These are phyloP conservation scores for Pulveroboletus sp. DNA, from an alignment of 768 basidiomycete species.

Conservation along the genomic window DNA sequence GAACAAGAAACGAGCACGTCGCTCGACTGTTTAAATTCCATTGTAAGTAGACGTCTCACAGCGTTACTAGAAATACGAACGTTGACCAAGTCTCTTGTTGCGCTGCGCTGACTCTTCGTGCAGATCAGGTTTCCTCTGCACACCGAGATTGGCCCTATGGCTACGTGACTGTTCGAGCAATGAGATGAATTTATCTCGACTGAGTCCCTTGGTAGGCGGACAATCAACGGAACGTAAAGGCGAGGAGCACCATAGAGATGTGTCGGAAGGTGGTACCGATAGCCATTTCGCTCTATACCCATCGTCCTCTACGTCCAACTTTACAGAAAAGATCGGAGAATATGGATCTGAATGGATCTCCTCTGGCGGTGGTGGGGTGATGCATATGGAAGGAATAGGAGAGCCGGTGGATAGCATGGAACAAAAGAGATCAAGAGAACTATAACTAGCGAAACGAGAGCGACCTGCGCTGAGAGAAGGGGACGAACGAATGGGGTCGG, in stretches of 20 bases:
- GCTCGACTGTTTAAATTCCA: constrained; percentile 46
- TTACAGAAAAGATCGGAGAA: constrained; percentile 51
- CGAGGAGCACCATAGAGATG: constrained; percentile 38
- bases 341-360: constrained; percentile 48
- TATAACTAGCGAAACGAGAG: constrained; percentile 21
- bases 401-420: constrained; percentile 39
- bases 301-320: constrained; percentile 39
- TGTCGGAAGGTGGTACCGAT: constrained; percentile 41
- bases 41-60: constrained; percentile 1
- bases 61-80: constrained; percentile 37
- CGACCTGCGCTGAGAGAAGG: constrained; percentile 50
- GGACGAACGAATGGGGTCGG: constrained; percentile 23
- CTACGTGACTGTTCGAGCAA: constrained; percentile 60
- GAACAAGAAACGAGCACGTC: constrained; percentile 70
- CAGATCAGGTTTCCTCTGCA: constrained; percentile 52
- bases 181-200: constrained; percentile 57
- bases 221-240: constrained; percentile 45
- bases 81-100: constrained; percentile 67
- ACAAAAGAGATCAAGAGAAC: constrained; percentile 18
- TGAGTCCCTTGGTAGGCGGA: constrained; percentile 47
- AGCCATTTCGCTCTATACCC: constrained; percentile 54
- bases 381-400: constrained; percentile 61
- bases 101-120: constrained; percentile 73
- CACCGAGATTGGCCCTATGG: constrained; percentile 41
- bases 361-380: constrained; percentile 64